Evolutionary conservation across 208 protist species (phyloP).

Genomic region (Acanthamoeba comandoni): DNA sequence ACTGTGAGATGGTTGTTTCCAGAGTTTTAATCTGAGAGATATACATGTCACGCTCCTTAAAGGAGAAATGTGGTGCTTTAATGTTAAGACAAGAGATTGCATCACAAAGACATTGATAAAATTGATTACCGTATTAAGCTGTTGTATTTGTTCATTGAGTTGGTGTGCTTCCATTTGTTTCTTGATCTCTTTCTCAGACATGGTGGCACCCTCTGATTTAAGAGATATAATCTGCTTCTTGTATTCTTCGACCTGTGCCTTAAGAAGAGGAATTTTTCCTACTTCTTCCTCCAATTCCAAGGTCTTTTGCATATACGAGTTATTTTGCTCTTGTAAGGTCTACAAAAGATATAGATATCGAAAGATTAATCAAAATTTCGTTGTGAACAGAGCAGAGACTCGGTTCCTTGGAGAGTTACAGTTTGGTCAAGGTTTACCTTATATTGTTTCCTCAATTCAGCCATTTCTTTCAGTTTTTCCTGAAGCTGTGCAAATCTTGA

Average conservation of each 20-base stretch:
- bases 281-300: conserved; percentile 54
- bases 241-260: conserved; percentile 50
- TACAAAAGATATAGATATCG: too few species aligned
- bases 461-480: conserved; percentile 62
- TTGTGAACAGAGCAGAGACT: too few species aligned
- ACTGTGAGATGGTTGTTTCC: too few species aligned
- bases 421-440: conserved; percentile 30
- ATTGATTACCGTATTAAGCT: too few species aligned
- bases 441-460: conserved; percentile 33
- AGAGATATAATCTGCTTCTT: conserved; percentile 1
- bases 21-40: too few species aligned
- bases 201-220: conserved; percentile 24
- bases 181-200: conserved; percentile 52
- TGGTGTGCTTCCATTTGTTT: conserved; percentile 24
- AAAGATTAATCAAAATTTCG: too few species aligned
- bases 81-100: too few species aligned
- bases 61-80: too few species aligned
- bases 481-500: conserved; percentile 38
- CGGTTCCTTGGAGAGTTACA: too few species aligned
- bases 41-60: too few species aligned
- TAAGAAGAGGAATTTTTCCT: conserved; percentile 32
- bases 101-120: too few species aligned
- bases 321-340: conserved; percentile 44
- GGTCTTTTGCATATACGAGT: conserved; percentile 35
- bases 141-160: conserved; percentile 7